phyloP scores from a whole-genome alignment of 192 early-diverging fungal species.

The Linderina pennispora region DNA sequence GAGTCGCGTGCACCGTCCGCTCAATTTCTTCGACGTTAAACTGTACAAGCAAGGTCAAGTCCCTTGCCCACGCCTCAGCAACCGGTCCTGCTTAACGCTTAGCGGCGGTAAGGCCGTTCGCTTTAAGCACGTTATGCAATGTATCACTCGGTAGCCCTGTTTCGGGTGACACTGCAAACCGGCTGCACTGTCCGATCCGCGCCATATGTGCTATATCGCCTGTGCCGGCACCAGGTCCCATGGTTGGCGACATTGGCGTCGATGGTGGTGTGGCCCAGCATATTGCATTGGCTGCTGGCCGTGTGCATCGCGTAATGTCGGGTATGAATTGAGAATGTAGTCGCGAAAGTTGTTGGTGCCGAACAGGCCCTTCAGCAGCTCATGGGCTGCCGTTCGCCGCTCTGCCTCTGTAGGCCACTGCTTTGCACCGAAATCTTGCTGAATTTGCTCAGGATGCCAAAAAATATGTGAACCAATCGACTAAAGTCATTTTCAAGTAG shows the following conservation, averaged over 20 bases:
- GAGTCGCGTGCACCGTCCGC: constrained; percentile 15
- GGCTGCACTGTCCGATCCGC: constrained; percentile 25
- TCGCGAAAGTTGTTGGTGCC: constrained; percentile 29
- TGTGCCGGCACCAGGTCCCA: neutral
- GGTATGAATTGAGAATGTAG: constrained; percentile 33
- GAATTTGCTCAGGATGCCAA: constrained; percentile 27
- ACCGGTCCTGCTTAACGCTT: constrained; percentile 13
- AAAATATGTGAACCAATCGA: constrained; percentile 40
- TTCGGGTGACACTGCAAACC: constrained; percentile 7
- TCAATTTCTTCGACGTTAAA: constrained; percentile 32
- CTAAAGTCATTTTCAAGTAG: constrained; percentile 3
- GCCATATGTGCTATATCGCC: neutral
- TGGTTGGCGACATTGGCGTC: constrained; percentile 7
- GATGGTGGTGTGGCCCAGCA: constrained; percentile 25
- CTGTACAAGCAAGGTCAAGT: constrained; percentile 5
- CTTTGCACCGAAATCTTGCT: constrained; percentile 14
- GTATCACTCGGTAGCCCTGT: constrained; percentile 11
- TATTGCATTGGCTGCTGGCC: constrained; percentile 4
- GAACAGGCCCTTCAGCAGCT: constrained; percentile 24
- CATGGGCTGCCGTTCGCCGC: constrained; percentile 7
- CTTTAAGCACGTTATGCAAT: constrained; percentile 6
- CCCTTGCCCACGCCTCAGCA: constrained; percentile 10
- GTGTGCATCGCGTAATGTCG: constrained; percentile 9
- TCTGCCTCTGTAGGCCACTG: constrained; percentile 1
- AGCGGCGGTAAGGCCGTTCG: constrained; percentile 9